Evolutionary conservation across 2,329 filamentous ascomycete species (phyloP).

Genomic region (Amphichorda felina): DNA sequence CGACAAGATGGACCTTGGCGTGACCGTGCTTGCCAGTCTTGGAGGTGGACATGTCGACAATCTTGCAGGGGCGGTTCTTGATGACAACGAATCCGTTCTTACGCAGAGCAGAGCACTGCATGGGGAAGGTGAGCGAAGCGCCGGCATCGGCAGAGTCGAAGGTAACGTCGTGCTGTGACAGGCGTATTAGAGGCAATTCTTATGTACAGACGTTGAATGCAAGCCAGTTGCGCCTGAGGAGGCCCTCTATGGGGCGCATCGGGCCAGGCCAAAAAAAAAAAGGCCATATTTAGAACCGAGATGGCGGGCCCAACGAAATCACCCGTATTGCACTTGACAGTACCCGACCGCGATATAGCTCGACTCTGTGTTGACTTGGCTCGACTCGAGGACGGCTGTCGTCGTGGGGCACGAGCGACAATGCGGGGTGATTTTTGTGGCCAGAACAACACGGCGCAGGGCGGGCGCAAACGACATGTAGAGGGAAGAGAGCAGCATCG

Average conservation of each 20-base stretch:
- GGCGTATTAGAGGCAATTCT: too few species aligned
- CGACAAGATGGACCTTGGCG: constrained; percentile 98
- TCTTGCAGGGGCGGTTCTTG: constrained; percentile 99
- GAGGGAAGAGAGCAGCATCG: constrained; percentile 5
- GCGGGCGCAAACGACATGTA: constrained; percentile 2
- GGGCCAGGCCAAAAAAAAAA: too few species aligned
- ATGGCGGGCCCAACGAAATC: too few species aligned
- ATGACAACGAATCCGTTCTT: constrained; percentile 99
- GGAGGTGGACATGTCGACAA: constrained; percentile 99
- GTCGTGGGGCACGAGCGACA: constrained; percentile 24
- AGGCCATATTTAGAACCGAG: too few species aligned
- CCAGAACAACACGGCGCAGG: constrained; percentile 12
- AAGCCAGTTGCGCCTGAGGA: too few species aligned
- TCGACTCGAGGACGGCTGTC: constrained; percentile 3
- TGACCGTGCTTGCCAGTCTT: constrained; percentile 99
- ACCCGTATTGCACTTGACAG: too few species aligned
- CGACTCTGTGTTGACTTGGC: neutral
- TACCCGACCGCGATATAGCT: constrained; percentile 3
- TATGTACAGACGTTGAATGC: constrained; percentile 9
- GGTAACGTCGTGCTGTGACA: constrained; percentile 52
- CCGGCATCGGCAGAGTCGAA: constrained; percentile 96
- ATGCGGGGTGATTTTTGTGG: constrained; percentile 35
- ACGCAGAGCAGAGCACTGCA: constrained; percentile 99
- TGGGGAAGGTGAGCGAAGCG: constrained; percentile 86
- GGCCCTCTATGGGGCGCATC: too few species aligned